A percentile compares a stretch with the other conserved stretches of the same genome.
Conservation (phyloP, 169 alveolate genomes). For the Pseudocohnilembus persalinus region DNA sequence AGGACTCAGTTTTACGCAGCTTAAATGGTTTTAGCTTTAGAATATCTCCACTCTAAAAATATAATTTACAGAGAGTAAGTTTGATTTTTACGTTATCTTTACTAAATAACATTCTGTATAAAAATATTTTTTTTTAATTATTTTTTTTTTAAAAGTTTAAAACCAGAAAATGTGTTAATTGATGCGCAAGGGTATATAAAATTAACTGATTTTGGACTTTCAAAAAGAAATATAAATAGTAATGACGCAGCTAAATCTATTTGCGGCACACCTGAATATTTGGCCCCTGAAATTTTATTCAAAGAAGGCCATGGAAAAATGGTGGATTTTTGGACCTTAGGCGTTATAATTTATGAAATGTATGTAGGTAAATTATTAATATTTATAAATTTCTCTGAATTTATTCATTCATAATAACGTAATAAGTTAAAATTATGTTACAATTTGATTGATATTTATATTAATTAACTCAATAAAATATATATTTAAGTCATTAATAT, state of each 20-base stretch:
- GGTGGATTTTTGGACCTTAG: conserved; percentile 86
- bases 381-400: background rate
- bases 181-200: conserved; percentile 60
- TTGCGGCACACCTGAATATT: conserved; percentile 88
- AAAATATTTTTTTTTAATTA: background rate
- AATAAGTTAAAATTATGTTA: too few relatives aligned
- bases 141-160: conserved; percentile 37
- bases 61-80: conserved; percentile 71
- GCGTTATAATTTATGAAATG: conserved; percentile 84
- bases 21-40: conserved; percentile 54
- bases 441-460: background rate
- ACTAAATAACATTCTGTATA: too few relatives aligned
- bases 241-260: conserved; percentile 64
- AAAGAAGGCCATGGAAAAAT: conserved; percentile 78
- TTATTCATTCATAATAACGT: background rate
- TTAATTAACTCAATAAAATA: background rate
- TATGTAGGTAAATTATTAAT: conserved; percentile 20
- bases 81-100: too few relatives aligned
- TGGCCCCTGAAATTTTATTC: conserved; percentile 83
- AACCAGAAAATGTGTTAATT: conserved; percentile 64
- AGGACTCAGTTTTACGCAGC: conserved; percentile 65
- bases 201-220: conserved; percentile 67
- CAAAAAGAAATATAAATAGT: conserved; percentile 66
- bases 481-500: background rate
- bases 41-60: conserved; percentile 58